Evolutionary conservation across 495 filamentous ascomycete genomes (phyloP), one percentile per base, ranked within the genome.

Genomic region (Penicillium tannophilum): DNA sequence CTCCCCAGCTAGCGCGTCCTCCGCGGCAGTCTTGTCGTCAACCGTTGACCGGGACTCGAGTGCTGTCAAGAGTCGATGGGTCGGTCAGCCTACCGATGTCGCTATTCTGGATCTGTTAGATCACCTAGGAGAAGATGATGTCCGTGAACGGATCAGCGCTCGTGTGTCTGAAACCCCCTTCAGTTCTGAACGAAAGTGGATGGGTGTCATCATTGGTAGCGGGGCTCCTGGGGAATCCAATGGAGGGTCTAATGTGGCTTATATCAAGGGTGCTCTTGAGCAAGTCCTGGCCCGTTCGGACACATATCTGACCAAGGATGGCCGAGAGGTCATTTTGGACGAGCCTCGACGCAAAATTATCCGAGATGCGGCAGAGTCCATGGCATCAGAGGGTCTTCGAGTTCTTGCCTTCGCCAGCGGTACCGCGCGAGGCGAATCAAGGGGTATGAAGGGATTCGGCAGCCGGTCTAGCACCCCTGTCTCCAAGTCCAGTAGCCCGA

Each of bases 171-270:
- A 98, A 67, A 92, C 90, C 2, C 93, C 94, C 0, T 99, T 99
- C 68, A 97, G 92, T 67, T 98, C 94, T 1, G 93, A 97, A 64
- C 85, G 92, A 47, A 99, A 97, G 73, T 99, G 94, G 93, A 99
- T 98, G 94, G 94, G 94, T 35, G 92, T 96, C 14, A 86, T 90
- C 2, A 91, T 96, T 61, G 86, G 87, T 31, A 80, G 77, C 4
- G 76, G 74, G 55, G 73, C 55, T 41, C 70, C 78, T 33, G 70
- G 66, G 53, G 76, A 78, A 35, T 60, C 83, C 6, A 87, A 93
- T 63, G 70, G 67, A 52, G 76, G 77, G 24, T 65, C 83, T 6
- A 88, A 93, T 64, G 83, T 90, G 56, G 93, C 90, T 12, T 97
- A 98, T 63, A 89, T 97, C 69, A 99, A 99, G 69, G 94, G 94